A percentile compares a stretch with the other conserved stretches of the same genome.
Evolutionary conservation across 2,329 filamentous ascomycete genomes (phyloP).

Genomic region (Orbilia blumenaviensis): DNA sequence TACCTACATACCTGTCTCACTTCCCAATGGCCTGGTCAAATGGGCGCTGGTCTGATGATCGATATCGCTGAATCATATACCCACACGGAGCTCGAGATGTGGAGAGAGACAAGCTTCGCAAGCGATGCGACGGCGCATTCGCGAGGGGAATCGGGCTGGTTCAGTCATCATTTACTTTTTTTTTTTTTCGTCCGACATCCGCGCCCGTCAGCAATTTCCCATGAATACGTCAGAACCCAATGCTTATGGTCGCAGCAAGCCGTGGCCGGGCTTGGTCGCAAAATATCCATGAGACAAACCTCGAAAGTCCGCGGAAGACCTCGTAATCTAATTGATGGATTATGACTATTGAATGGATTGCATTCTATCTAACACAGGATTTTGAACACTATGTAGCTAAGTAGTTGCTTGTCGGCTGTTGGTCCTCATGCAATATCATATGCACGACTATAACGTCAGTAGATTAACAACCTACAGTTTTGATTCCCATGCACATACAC

Average conservation of each 20-base stretch:
- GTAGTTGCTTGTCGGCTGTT: background rate
- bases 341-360: too few species aligned
- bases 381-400: background rate
- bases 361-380: too few species aligned
- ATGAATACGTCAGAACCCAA: background rate
- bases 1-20: slow-evolving; percentile 10
- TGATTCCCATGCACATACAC: background rate
- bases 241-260: background rate
- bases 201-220: background rate
- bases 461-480: slow-evolving; percentile 29
- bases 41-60: slow-evolving; percentile 13
- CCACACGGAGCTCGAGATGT: background rate
- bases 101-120: slow-evolving; percentile 8
- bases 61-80: background rate
- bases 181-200: slow-evolving; percentile 9
- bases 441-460: slow-evolving; percentile 17
- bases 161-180: background rate
- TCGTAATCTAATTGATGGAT: too few species aligned
- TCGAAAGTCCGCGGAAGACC: background rate
- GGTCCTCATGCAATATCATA: slow-evolving; percentile 41
- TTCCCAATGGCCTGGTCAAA: slow-evolving; percentile 11
- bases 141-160: background rate
- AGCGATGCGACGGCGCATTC: slow-evolving; percentile 18
- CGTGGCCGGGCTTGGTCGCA: background rate
- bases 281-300: background rate